Base-by-base conservation (phyloP, 306 rosid species). In the Castanea crenata region DNA sequence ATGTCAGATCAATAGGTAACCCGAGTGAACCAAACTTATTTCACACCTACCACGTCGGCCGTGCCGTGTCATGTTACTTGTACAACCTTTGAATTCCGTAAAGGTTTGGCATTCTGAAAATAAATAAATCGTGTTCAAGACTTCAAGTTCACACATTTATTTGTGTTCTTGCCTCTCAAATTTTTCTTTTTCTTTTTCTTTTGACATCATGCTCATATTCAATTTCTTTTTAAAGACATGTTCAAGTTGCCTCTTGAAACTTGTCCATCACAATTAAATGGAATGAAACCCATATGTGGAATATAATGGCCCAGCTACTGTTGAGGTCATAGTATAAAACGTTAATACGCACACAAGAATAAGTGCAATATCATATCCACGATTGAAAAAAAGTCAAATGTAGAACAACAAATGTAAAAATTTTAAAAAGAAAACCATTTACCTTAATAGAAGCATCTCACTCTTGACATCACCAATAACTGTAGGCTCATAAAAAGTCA, bases 401-500 rank as follows among this genome's bases (percentile, higher is more conserved):
- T 68, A 5, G 41, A 27, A 70, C 51, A 20, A 73, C 34, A 49
- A 3, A 56, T 38, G 16, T 44, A 32, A 27, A 57, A 58, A 18
- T 32, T 18, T 35, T 29, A 12, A 12, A 49, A 38, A 81, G 63
- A 79, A 7, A 15, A 79, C 20, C 10, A 67, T 68, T 74, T 83
- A 92, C 99, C 98, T 95, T 78, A 96, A 84, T 78, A 95, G 71
- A 51, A 21, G 90, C 99, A 95, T 95, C 32, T 91, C 98, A 63
- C 41, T 91, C 58, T 86, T 80, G 80, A 93, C 97, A 75, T 89
- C 96, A 63, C 87, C 46, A 79, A 95, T 21, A 71, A 95, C 85
- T 0, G 99, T 95, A 55, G 98, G 99, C 87, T 95, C 98, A 86
- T 90, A 95, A 82, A 93, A 95, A 44, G 93, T 88, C 76, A 81